These are phyloP conservation scores for Xanthoconium separans DNA, from an alignment of 1,284 basidiomycete genomes.

Conservation along the genomic window DNA sequence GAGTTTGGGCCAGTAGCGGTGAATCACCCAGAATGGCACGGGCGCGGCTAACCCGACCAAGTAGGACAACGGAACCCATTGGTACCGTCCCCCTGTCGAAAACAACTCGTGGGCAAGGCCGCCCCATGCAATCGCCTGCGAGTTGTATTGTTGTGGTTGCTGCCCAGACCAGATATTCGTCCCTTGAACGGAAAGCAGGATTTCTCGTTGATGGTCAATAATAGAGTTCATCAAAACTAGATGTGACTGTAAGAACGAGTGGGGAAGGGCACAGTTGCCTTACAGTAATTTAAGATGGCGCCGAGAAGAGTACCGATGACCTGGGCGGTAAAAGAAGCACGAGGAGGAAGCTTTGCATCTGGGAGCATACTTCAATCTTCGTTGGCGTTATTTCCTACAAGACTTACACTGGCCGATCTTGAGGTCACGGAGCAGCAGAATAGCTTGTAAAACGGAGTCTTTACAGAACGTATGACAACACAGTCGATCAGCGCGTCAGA, in stretches of 20 bases:
- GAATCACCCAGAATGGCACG: slow-evolving; percentile 54
- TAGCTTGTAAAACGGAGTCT: slow-evolving; percentile 46
- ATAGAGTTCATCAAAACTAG: slow-evolving; percentile 57
- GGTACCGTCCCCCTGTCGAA: slow-evolving; percentile 50
- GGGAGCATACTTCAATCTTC: slow-evolving; percentile 6
- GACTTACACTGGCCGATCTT: slow-evolving; percentile 58
- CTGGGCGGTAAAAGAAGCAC: slow-evolving; percentile 64
- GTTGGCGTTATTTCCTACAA: background rate
- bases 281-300: slow-evolving; percentile 52
- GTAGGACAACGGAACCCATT: slow-evolving; percentile 55
- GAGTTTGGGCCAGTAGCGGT: slow-evolving; percentile 44
- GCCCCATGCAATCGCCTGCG: slow-evolving; percentile 65
- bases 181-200: slow-evolving; percentile 47
- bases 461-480: background rate
- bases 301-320: slow-evolving; percentile 48
- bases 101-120: slow-evolving; percentile 60
- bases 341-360: slow-evolving; percentile 66
- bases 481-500: background rate
- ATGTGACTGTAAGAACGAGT: background rate
- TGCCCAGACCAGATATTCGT: slow-evolving; percentile 65
- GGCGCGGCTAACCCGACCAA: slow-evolving; percentile 58
- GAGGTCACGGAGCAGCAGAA: slow-evolving; percentile 49
- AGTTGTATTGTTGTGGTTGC: slow-evolving; percentile 58
- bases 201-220: slow-evolving; percentile 49
- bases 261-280: slow-evolving; percentile 9